phyloP scores from a whole-genome alignment of 1,139 yeast species.

The Saccharomyces hybrid region DNA sequence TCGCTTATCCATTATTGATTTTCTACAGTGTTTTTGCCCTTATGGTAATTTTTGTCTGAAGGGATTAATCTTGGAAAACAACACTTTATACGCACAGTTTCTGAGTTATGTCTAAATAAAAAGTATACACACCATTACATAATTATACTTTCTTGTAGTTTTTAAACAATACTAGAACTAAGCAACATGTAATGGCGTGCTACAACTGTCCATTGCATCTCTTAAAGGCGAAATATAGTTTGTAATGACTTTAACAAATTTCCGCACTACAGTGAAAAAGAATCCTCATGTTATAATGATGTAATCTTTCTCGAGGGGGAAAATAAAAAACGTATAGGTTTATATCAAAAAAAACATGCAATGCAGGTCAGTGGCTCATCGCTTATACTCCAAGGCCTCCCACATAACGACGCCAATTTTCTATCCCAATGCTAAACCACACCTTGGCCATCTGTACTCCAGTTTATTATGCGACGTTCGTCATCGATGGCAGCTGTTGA shows the following conservation, averaged over 20 bases:
- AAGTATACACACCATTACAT: constrained; percentile 3
- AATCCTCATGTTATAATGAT: background rate
- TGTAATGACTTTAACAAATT: background rate
- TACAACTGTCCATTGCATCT: background rate
- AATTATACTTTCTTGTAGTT: background rate
- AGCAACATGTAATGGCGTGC: background rate
- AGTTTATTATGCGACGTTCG: constrained; percentile 78
- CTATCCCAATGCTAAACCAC: constrained; percentile 94
- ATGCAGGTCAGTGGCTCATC: background rate
- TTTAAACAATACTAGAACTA: background rate
- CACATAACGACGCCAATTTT: constrained; percentile 90
- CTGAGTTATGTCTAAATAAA: background rate
- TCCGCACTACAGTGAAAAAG: background rate
- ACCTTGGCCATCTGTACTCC: constrained; percentile 89
- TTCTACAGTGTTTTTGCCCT: constrained; percentile 92
- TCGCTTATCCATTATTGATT: constrained; percentile 89
- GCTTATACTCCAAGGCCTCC: constrained; percentile 9
- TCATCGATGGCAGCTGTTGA: constrained; percentile 59
- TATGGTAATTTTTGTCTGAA: constrained; percentile 84
- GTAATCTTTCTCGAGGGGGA: background rate
- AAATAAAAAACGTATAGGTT: background rate
- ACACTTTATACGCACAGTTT: background rate
- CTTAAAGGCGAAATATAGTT: background rate
- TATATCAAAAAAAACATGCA: constrained; percentile 3
- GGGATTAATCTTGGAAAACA: background rate